Evolutionary conservation across 495 filamentous ascomycete species (phyloP).

Genomic region (Aspergillus campestris): DNA sequence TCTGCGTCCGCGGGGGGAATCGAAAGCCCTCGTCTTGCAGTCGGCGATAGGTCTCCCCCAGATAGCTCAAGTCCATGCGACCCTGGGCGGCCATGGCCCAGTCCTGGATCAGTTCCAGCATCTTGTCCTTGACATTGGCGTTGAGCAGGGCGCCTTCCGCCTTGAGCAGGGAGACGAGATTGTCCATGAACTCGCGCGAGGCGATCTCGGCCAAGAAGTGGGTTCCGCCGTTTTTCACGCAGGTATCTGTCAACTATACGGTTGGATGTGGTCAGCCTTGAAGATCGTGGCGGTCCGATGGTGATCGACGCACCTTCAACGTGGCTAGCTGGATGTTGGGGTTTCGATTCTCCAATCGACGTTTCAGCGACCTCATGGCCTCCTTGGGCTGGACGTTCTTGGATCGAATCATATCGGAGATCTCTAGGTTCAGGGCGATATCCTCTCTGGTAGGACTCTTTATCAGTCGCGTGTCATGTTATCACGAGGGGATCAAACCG

Average conservation of each 20-base stretch:
- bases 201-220: constrained; percentile 95
- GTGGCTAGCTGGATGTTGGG: constrained; percentile 92
- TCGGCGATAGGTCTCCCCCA: constrained; percentile 75
- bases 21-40: constrained; percentile 77
- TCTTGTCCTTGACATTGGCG: constrained; percentile 76
- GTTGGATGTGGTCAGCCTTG: constrained; percentile 7
- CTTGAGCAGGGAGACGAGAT: constrained; percentile 81
- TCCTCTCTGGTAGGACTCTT: constrained; percentile 60
- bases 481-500: constrained; percentile 5
- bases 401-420: constrained; percentile 90
- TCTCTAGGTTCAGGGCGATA: constrained; percentile 92
- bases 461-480: constrained; percentile 1
- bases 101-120: constrained; percentile 84
- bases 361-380: constrained; percentile 92
- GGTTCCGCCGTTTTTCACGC: constrained; percentile 95
- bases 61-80: constrained; percentile 72
- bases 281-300: neutral
- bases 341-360: constrained; percentile 89
- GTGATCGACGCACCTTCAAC: constrained; percentile 56
- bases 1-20: constrained; percentile 81
- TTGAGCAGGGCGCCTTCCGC: constrained; percentile 70
- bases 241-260: constrained; percentile 81
- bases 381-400: constrained; percentile 96
- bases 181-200: constrained; percentile 97
- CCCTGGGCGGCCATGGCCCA: constrained; percentile 91